Conservation (phyloP, 768 basidiomycete species). For the Boletus bicolor region DNA sequence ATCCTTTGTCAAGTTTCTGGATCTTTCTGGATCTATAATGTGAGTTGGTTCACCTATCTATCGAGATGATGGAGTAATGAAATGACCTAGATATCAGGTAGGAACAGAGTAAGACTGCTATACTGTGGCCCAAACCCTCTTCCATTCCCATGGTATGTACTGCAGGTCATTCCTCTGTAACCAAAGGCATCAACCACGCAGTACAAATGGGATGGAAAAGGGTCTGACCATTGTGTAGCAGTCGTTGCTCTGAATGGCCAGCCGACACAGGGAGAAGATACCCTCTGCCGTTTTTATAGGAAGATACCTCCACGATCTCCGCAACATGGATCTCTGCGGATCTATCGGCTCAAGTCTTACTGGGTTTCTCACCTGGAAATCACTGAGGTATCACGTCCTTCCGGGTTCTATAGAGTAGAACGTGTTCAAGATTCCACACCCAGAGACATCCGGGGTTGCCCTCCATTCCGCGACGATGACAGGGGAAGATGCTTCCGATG, state of each 20-base stretch:
- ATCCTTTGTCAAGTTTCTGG: not conserved
- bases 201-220: slow-evolving; percentile 29
- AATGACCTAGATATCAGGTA: not conserved
- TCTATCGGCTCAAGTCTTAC: not conserved
- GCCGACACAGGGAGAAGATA: not conserved
- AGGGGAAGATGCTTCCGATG: not conserved
- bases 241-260: slow-evolving; percentile 10
- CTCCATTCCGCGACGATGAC: slow-evolving; percentile 6
- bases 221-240: slow-evolving; percentile 29
- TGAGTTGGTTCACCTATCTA: not conserved
- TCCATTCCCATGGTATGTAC: slow-evolving; percentile 52
- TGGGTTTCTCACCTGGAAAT: not conserved
- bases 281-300: slow-evolving; percentile 8
- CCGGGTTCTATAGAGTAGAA: not conserved
- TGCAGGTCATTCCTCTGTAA: slow-evolving; percentile 25
- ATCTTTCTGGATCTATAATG: not conserved
- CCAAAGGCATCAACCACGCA: slow-evolving; percentile 27
- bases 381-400: not conserved
- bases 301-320: not conserved
- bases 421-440: not conserved
- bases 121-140: slow-evolving; percentile 34
- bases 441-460: not conserved
- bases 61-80: not conserved
- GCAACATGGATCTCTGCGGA: slow-evolving; percentile 1
- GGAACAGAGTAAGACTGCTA: slow-evolving; percentile 9